Percentiles rank a stretch among this genome's conserved stretches.
These are phyloP conservation scores for Auxenochlorella protothecoides DNA, from an alignment of 139 green algal genomes.

Conservation along the genomic window DNA sequence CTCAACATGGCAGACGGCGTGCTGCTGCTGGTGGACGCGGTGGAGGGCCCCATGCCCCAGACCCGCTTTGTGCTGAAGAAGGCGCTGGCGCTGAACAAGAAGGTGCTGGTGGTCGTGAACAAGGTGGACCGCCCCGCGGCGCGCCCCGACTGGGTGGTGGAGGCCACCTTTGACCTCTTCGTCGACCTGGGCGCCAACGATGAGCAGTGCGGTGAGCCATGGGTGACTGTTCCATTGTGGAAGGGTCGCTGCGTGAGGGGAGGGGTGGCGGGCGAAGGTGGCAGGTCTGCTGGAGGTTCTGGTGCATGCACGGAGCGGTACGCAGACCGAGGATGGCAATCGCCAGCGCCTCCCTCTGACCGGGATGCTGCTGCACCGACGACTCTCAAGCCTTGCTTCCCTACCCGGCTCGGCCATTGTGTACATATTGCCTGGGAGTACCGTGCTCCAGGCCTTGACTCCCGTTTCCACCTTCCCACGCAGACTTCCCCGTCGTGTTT, in stretches of 20 bases:
- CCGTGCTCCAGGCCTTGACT: too few relatives aligned
- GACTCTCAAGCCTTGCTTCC: background rate
- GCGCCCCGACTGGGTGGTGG: slow-evolving; percentile 74
- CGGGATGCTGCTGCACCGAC: too few relatives aligned
- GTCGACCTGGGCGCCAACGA: slow-evolving; percentile 87
- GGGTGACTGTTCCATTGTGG: too few relatives aligned
- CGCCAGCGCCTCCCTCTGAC: too few relatives aligned
- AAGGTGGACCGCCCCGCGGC: slow-evolving; percentile 89
- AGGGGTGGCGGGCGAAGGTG: background rate
- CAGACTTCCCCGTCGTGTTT: slow-evolving; percentile 74
- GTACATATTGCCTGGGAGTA: too few relatives aligned
- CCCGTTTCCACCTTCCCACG: background rate
- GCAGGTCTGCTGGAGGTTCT: too few relatives aligned
- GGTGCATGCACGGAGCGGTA: too few relatives aligned
- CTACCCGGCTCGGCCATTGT: background rate
- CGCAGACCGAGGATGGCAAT: too few relatives aligned
- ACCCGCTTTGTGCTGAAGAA: slow-evolving; percentile 98
- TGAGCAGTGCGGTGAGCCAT: slow-evolving; percentile 72
- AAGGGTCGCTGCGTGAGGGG: background rate
- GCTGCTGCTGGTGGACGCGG: slow-evolving; percentile 92
- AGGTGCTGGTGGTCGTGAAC: slow-evolving; percentile 97
- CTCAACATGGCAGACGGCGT: slow-evolving; percentile 99
- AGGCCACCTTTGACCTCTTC: slow-evolving; percentile 93
- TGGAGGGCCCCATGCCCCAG: slow-evolving; percentile 97
- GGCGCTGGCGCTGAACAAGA: slow-evolving; percentile 86